Evolutionary conservation across 176 grass and related monocot species (phyloP).

Genomic region (Lolium rigidum): DNA sequence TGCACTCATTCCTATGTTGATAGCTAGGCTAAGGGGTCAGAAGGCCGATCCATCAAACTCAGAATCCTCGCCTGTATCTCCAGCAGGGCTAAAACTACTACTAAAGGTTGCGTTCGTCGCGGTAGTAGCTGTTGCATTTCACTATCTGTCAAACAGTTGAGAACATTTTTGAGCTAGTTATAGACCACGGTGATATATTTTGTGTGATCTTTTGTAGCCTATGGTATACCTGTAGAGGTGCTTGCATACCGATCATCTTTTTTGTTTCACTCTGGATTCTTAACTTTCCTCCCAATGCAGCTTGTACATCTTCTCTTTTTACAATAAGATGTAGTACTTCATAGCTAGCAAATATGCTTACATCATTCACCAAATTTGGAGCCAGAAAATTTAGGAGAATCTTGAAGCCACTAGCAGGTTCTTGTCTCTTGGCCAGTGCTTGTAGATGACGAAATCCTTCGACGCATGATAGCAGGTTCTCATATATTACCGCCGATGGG

Average conservation of each 20-base stretch:
- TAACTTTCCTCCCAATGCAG: not conserved
- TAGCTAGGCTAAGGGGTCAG: conserved; percentile 50
- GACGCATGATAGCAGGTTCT: too few species aligned
- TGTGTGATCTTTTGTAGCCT: conserved; percentile 32
- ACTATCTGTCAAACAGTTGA: conserved; percentile 54
- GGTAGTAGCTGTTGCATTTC: conserved; percentile 41
- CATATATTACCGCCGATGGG: too few species aligned
- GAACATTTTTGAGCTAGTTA: conserved; percentile 32
- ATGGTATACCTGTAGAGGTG: conserved; percentile 36
- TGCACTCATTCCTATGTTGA: conserved; percentile 43
- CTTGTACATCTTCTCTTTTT: not conserved
- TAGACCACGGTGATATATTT: conserved; percentile 23
- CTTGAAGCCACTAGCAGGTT: not conserved
- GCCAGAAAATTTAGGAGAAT: not conserved
- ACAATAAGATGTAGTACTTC: not conserved
- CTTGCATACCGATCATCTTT: conserved; percentile 6
- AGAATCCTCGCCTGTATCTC: conserved; percentile 32
- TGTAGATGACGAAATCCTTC: too few species aligned
- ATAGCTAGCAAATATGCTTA: not conserved
- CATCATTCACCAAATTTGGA: not conserved
- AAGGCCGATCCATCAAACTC: conserved; percentile 28
- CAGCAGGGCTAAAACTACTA: conserved; percentile 36
- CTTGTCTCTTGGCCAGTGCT: not conserved
- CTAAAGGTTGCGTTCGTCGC: conserved; percentile 52
- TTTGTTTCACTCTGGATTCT: conserved; percentile 21